These are phyloP conservation scores for Fusarium vanettenii DNA, from an alignment of 2,329 filamentous ascomycete genomes.

Conservation along the genomic window DNA sequence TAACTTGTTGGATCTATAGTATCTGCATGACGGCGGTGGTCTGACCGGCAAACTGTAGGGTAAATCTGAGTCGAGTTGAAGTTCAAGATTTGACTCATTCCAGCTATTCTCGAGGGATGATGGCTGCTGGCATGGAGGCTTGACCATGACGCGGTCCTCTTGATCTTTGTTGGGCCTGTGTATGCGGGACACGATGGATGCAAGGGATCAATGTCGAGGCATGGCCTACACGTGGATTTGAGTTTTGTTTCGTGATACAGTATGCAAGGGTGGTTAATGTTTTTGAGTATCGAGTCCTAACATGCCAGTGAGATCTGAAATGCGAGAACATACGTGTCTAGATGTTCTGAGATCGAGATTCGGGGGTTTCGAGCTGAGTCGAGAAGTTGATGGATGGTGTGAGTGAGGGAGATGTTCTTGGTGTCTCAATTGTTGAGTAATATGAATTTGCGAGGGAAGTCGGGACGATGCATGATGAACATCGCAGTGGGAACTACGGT, in stretches of 20 bases:
- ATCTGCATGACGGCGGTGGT: not conserved
- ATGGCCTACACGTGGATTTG: not conserved
- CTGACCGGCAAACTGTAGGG: conserved; percentile 1
- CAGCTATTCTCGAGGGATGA: conserved; percentile 2
- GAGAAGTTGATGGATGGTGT: not conserved
- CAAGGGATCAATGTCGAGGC: not conserved
- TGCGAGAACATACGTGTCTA: not conserved
- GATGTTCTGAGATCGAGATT: not conserved
- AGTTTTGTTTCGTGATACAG: not conserved
- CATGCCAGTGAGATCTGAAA: not conserved
- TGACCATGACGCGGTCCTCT: not conserved
- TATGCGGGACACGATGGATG: not conserved
- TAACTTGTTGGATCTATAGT: not conserved
- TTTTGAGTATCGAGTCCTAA: not conserved
- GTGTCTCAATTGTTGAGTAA: not conserved
- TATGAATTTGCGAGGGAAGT: not conserved
- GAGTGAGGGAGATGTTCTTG: not conserved
- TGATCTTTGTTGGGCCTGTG: not conserved
- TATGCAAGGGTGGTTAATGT: not conserved
- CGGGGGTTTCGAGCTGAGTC: not conserved
- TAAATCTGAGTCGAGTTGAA: not conserved
- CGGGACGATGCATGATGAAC: not conserved
- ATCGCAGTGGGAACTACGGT: not conserved
- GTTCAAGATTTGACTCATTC: conserved; percentile 18
- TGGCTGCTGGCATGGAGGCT: conserved; percentile 23